Evolutionary conservation across 192 early-diverging fungal genomes (phyloP), one percentile per base, ranked within the genome.

Genomic region (Umbelopsis isabellina): DNA sequence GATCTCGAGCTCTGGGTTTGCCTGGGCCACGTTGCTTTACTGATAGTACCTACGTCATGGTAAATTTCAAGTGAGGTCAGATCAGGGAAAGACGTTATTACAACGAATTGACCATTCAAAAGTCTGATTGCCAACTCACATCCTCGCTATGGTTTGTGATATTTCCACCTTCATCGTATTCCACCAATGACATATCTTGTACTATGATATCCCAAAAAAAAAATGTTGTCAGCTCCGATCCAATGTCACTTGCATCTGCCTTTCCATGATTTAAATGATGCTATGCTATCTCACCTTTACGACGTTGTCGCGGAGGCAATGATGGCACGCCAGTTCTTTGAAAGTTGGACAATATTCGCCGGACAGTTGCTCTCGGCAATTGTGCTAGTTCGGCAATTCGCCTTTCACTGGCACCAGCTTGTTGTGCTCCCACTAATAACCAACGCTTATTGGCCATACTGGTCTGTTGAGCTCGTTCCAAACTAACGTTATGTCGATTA

Each of bases 381-480:
- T 68, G 55, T 51, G 76, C 44, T 22, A 78, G 71, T 30, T 72
- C 68, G 45, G 76, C 76, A 30, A 78, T 50, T 33, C 53, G 45
- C 27, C 70, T 78, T 37, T 73, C 68, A 37, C 67, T 50, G 18
- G 76, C 76, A 20, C 76, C 76, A 8, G 76, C 76, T 70, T 78
- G 76, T 18, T 78, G 46, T 20, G 76, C 76, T 33, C 76, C 76
- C 9, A 78, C 49, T 21, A 78, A 70, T 46, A 78, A 49, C 76
- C 76, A 78, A 21, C 71, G 55, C 53, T 78, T 78, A 7, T 61
- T 27, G 12, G 7, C 55, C 6, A 61, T 22, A 35, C 4, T 61
- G 5, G 55, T 18, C 25, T n/a, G 13, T 61, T 18, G 55, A 35
- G 25, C 13, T 18, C 16, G 7, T 13, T 25, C 13, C 27, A 61